Base-by-base conservation (phyloP, 169 alveolate genomes). In the Plasmodium billcollinsi region DNA sequence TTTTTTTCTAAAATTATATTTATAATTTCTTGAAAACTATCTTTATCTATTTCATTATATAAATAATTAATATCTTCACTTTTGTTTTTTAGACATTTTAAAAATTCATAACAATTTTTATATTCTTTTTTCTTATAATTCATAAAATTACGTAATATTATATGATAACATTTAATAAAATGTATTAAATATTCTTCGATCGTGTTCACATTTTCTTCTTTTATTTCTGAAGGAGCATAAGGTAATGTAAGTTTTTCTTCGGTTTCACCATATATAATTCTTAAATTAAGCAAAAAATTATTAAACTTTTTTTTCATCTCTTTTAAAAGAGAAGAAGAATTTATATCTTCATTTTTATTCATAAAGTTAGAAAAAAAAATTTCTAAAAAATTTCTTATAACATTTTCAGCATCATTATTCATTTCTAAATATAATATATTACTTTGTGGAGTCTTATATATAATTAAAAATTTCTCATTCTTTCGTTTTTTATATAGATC, bases 331-430 rank as follows among this genome's bases (percentile, higher is more conserved):
- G 85, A 69, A 47, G 90, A 80, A 18, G 65, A 69, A 80, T 80
- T 80, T 45, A 80, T 80, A n/a, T 80, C 69, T 18, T 80, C 83
- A 69, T 80, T 80, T 39, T 80, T 80, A 50, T 80, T 80, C 90
- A 80, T 80, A 67, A 80, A 80, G 45, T 69, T 80, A 18, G 83
- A 80, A 69, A 80, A 80, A 54, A 80, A 80, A 29, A 69, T 67
- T 56, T 80, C 90, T 62, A 80, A 69, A 80, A 80, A 80, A 39
- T 52, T 67, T 49, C 90, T 50, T 26, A 72, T 69, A 21, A 80
- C 73, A 80, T 67, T 80, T 54, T 80, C 90, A 14, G 90, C 90
- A 80, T 80, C 90, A 80, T 52, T 80, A 43, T 80, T 80, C 90
- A 80, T 80, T 69, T 80, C 90, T 26, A 80, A 49, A 47, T 29